Conservation (phyloP, 208 protist species). For the Leptomonas seymouri region DNA sequence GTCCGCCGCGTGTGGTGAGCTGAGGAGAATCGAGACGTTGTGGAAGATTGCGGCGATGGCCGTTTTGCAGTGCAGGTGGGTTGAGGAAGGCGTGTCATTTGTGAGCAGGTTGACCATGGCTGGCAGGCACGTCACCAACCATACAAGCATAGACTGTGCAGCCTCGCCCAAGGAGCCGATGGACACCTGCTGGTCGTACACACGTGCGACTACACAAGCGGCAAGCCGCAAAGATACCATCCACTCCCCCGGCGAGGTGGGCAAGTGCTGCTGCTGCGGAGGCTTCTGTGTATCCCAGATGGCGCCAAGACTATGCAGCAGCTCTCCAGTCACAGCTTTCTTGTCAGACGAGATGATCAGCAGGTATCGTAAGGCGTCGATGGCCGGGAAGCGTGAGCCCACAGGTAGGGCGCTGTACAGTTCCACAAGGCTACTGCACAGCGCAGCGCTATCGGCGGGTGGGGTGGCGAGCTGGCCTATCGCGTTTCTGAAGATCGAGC, state of each 20-base stretch:
- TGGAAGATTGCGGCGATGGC: conserved; percentile 27
- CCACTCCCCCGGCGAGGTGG: conserved; percentile 28
- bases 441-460: background rate
- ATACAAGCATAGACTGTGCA: conserved; percentile 20
- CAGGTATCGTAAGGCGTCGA: conserved; percentile 39
- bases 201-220: conserved; percentile 16
- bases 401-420: conserved; percentile 27
- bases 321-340: background rate
- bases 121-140: conserved; percentile 10
- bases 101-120: conserved; percentile 27
- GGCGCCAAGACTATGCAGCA: background rate
- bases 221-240: conserved; percentile 29
- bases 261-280: conserved; percentile 12
- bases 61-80: conserved; percentile 16
- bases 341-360: conserved; percentile 3
- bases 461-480: conserved; percentile 1
- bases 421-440: conserved; percentile 16
- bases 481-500: conserved; percentile 10
- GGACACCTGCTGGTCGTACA: conserved; percentile 7
- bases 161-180: background rate
- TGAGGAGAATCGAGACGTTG: conserved; percentile 19
- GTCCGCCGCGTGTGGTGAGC: conserved; percentile 6
- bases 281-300: conserved; percentile 8
- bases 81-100: conserved; percentile 9
- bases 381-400: conserved; percentile 41